Base-by-base conservation (phyloP, 192 early-diverging fungal species). In the Cetraspora pellucida region DNA sequence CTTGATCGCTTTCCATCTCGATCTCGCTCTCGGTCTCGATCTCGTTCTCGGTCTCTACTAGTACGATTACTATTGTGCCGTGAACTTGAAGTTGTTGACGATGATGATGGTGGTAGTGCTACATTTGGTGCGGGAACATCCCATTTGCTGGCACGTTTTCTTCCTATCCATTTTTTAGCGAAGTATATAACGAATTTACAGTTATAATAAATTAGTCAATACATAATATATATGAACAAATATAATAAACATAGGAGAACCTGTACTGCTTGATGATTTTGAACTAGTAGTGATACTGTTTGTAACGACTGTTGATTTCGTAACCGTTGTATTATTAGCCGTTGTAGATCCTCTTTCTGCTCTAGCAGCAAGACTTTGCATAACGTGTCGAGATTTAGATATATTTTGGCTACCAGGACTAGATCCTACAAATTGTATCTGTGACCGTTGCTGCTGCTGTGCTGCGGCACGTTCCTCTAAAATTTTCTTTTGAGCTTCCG, bases 291-390 rank as follows among this genome's bases (percentile, higher is more conserved):
- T 19, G 19, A 14, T 5, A 54, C 19, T 54, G 11, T 54, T 7
- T 59, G 21, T 23, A 25, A 23, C 23, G n/a, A 21, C 25, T 59
- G 58, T 11, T 23, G 58, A 21, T 59, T 59, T n/a, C 23, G 58
- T 17, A 45, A 13, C 28, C 52, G 47, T 5, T 4, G 37, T 14
- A 52, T 14, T 9, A 37, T 2, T 6, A 31, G 0, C 21, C 7
- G 25, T 10, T 11, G n/a, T 37, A 10, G 74, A 47, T 46, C 61
- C 31, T 30, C 27, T 75, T 49, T 65, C 61, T 25, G 63, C 74
- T 52, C 74, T 63, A 65, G 74, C 74, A 9, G 74, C 74, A 17
- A 75, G 28, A 66, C 74, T 75, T 66, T 75, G 74, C 74, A 75
- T 75, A 9, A 75, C 74, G 31, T 75, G 74, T 21, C 74, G 59